Conservation (phyloP, 768 basidiomycete genomes). For the Amanita fuliginea region DNA sequence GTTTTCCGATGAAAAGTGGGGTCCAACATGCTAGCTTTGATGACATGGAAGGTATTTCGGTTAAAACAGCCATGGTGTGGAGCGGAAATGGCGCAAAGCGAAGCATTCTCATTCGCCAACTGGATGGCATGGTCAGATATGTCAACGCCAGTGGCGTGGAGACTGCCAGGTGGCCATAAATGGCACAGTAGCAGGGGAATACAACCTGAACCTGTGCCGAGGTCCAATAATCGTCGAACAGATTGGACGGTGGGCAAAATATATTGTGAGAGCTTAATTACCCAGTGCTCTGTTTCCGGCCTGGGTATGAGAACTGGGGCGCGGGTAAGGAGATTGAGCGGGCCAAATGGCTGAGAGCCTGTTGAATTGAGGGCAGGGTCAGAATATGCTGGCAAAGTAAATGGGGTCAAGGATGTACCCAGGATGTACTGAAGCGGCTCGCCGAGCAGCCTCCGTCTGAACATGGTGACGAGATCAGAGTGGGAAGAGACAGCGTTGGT, state of each 20-base stretch:
- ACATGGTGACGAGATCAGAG: constrained; percentile 27
- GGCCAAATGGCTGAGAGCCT: constrained; percentile 86
- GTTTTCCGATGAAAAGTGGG: constrained; percentile 28
- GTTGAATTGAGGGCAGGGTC: constrained; percentile 9
- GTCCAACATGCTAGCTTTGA: constrained; percentile 32
- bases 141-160: constrained; percentile 57
- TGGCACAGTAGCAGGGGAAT: constrained; percentile 80
- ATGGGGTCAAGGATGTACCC: constrained; percentile 31
- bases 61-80: constrained; percentile 12
- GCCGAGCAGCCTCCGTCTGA: constrained; percentile 48
- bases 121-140: constrained; percentile 47
- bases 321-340: constrained; percentile 60
- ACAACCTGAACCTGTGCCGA: constrained; percentile 90
- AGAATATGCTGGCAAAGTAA: constrained; percentile 2
- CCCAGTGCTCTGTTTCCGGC: constrained; percentile 89
- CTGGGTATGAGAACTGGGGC: constrained; percentile 88
- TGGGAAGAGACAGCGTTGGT: constrained; percentile 14
- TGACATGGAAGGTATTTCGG: constrained; percentile 29
- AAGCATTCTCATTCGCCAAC: constrained; percentile 40
- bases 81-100: constrained; percentile 25
- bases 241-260: constrained; percentile 24
- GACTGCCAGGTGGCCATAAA: constrained; percentile 42
- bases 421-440: constrained; percentile 91
- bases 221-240: constrained; percentile 55
- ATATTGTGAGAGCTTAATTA: constrained; percentile 44